phyloP scores from a whole-genome alignment of 306 rosid species.

The Prunus kanzakura region DNA sequence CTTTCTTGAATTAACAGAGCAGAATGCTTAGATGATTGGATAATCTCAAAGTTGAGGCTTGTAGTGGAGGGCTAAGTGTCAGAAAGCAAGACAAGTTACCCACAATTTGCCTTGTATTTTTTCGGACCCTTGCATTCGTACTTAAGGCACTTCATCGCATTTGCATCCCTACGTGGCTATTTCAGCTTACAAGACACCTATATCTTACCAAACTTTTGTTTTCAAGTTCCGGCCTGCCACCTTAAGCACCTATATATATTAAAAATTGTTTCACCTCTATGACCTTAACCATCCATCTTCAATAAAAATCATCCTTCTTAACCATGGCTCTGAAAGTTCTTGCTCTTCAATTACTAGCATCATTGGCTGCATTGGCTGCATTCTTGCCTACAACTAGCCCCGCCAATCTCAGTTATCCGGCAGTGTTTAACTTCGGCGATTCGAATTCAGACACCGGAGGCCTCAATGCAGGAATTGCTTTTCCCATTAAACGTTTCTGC shows the following conservation, averaged over 20 bases:
- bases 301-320: background rate
- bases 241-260: no score
- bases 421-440: conserved; percentile 42
- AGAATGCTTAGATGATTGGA: background rate
- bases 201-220: conserved; percentile 4
- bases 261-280: no score
- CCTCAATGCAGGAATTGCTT: conserved; percentile 30
- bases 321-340: conserved; percentile 15
- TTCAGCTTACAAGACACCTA: conserved; percentile 26
- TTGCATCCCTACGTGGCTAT: background rate
- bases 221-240: no score
- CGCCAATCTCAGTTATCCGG: conserved; percentile 21
- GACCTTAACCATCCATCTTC: no score
- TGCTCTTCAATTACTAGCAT: conserved; percentile 6
- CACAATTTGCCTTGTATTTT: background rate
- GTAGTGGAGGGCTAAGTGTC: background rate
- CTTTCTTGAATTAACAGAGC: background rate
- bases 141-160: no score
- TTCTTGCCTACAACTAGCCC: conserved; percentile 13
- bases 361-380: background rate
- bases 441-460: conserved; percentile 46
- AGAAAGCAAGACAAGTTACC: background rate
- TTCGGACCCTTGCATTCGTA: background rate
- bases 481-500: conserved; percentile 30
- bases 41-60: background rate